Evolutionary conservation across 371 early-diverging fungal genomes (phyloP).

Genomic region (Capillidium rhysosporum): DNA sequence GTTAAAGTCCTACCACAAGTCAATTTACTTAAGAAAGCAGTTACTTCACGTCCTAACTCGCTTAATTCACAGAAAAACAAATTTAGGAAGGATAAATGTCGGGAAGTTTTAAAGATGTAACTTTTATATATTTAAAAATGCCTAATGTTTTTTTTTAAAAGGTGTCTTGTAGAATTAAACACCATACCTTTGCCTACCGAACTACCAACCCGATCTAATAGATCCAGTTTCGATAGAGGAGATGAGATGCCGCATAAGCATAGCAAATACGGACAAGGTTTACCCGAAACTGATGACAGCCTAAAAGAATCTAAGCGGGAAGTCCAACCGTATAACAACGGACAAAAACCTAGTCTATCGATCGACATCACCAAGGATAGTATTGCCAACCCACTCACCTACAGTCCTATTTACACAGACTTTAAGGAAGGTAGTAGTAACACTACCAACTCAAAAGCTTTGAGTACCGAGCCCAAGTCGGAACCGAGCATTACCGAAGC

Average conservation of each 20-base stretch:
- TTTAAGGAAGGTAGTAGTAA: neutral
- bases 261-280: too few relatives aligned
- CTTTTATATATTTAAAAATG: neutral
- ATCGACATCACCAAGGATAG: neutral
- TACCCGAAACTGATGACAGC: too few relatives aligned
- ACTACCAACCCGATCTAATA: neutral
- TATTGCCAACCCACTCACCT: neutral
- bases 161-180: conserved; percentile 5
- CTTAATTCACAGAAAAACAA: neutral
- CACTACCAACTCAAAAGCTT: too few relatives aligned
- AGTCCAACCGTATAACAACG: neutral
- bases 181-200: neutral
- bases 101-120: conserved; percentile 5
- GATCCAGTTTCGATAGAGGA: neutral
- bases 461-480: too few relatives aligned
- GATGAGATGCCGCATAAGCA: neutral
- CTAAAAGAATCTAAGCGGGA: too few relatives aligned
- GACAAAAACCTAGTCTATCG: neutral
- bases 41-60: neutral
- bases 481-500: too few relatives aligned
- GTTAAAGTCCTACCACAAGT: too few relatives aligned
- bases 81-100: conserved; percentile 3
- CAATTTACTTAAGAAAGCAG: too few relatives aligned
- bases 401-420: neutral
- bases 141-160: neutral